Conservation (phyloP, 768 basidiomycete genomes). For the Coprinopsis marcescibilis region DNA sequence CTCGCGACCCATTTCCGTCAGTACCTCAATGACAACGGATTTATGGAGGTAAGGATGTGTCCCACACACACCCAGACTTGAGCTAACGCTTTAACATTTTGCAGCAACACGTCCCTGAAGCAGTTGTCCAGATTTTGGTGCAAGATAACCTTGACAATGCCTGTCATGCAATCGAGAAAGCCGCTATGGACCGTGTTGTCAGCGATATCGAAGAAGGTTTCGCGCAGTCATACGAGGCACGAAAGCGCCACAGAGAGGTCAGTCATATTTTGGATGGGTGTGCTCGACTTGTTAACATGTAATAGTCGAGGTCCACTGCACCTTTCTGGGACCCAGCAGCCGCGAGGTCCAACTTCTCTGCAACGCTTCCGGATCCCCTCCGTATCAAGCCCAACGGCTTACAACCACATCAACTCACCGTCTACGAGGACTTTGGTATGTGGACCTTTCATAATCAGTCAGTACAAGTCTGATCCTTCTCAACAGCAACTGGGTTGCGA, state of each 20-base stretch:
- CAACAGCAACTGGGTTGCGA: constrained; percentile 47
- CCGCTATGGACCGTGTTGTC: constrained; percentile 94
- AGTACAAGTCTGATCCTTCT: constrained; percentile 13
- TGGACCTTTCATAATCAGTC: neutral
- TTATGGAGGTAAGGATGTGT: constrained; percentile 58
- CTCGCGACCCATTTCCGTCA: constrained; percentile 85
- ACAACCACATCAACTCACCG: constrained; percentile 72
- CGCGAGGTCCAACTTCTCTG: constrained; percentile 60
- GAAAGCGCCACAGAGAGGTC: constrained; percentile 85
- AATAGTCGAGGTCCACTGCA: constrained; percentile 58
- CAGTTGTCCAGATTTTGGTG: constrained; percentile 72
- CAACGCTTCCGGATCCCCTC: constrained; percentile 80
- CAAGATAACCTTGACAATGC: constrained; percentile 92
- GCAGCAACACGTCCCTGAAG: constrained; percentile 72
- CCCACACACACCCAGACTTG: neutral
- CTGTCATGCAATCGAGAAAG: constrained; percentile 92
- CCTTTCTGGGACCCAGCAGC: constrained; percentile 88
- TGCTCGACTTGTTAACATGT: neutral
- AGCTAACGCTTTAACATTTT: constrained; percentile 6
- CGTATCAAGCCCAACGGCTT: constrained; percentile 81
- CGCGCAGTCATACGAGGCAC: constrained; percentile 69
- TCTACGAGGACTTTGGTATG: constrained; percentile 93
- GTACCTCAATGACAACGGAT: constrained; percentile 80
- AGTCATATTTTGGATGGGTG: constrained; percentile 15
- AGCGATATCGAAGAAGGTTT: constrained; percentile 92